A percentile compares a stretch with the other conserved stretches of the same genome.
Conservation (phyloP, 306 rosid genomes). For the Gastrolobium villosum region DNA sequence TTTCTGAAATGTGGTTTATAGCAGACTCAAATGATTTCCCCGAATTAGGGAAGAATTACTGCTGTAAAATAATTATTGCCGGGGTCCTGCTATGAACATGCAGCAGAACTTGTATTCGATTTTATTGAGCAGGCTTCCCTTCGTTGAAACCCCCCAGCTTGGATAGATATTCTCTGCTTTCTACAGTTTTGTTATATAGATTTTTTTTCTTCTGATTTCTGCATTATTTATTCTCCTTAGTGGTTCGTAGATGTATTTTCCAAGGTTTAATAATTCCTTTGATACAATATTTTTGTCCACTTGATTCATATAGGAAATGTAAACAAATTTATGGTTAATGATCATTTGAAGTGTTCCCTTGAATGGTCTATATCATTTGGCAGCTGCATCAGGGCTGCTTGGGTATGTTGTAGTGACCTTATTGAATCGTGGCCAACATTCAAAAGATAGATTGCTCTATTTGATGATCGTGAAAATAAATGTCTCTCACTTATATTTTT, state of each 20-base stretch:
- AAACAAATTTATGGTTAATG: conserved; percentile 39
- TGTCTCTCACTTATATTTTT: neutral
- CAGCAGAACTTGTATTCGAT: conserved; percentile 42
- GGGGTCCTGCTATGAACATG: conserved; percentile 27
- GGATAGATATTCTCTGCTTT: conserved; percentile 50
- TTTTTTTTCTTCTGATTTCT: conserved; percentile 35
- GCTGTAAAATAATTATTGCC: conserved; percentile 34
- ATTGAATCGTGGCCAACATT: conserved; percentile 19
- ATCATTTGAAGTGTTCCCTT: conserved; percentile 36
- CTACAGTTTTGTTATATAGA: conserved; percentile 57
- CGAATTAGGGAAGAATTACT: conserved; percentile 43
- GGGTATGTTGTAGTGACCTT: neutral
- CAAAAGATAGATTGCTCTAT: conserved; percentile 9
- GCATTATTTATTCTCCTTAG: conserved; percentile 54
- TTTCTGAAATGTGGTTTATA: conserved; percentile 31
- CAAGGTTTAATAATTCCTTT: conserved; percentile 47
- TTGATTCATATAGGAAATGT: conserved; percentile 62
- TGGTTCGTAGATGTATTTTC: conserved; percentile 60
- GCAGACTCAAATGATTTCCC: conserved; percentile 50
- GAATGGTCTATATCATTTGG: conserved; percentile 25
- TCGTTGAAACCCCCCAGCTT: conserved; percentile 46
- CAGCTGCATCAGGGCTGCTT: conserved; percentile 32
- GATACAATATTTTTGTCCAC: conserved; percentile 35
- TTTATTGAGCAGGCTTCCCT: conserved; percentile 39
- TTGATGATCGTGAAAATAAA: conserved; percentile 18